phyloP scores from a whole-genome alignment of 202 grass and related monocot genomes.

The Tripidium arundinaceum region DNA sequence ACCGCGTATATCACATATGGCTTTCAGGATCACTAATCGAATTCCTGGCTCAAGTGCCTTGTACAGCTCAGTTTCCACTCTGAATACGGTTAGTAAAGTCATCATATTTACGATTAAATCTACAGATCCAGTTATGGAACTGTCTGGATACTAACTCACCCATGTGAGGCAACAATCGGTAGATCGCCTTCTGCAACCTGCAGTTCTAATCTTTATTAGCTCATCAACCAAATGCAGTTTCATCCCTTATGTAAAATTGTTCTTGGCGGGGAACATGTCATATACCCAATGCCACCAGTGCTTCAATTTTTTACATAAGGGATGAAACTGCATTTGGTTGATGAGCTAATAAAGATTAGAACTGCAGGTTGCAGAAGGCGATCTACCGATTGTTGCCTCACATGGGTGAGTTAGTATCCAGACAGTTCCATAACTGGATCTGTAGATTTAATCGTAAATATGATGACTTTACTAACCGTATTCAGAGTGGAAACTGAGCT shows the following conservation, averaged over 20 bases:
- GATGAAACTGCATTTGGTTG: constrained; percentile 27
- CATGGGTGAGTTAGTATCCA: constrained; percentile 65
- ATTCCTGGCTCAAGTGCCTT: constrained; percentile 76
- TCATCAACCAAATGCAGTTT: constrained; percentile 29
- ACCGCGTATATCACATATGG: constrained; percentile 84
- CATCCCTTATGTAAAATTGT: constrained; percentile 26
- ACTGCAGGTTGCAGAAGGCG: constrained; percentile 81
- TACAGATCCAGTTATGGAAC: constrained; percentile 9
- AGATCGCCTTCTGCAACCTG: constrained; percentile 88
- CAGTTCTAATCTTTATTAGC: constrained; percentile 41
- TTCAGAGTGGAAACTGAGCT: constrained; percentile 69
- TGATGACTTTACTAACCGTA: constrained; percentile 20
- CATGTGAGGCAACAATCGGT: constrained; percentile 78
- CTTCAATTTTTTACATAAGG: constrained; percentile 84
- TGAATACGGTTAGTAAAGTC: constrained; percentile 29
- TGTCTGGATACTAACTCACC: constrained; percentile 48
- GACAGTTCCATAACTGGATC: constrained; percentile 6
- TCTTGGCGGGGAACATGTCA: neutral
- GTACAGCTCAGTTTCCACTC: constrained; percentile 74
- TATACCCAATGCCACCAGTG: constrained; percentile 98
- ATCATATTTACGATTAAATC: constrained; percentile 22
- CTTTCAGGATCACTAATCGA: constrained; percentile 84
- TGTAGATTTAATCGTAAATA: constrained; percentile 12
- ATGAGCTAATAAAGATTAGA: constrained; percentile 42
- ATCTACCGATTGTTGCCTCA: constrained; percentile 73